These are phyloP conservation scores for Suillus ampliporus DNA, from an alignment of 768 basidiomycete species.

Conservation along the genomic window DNA sequence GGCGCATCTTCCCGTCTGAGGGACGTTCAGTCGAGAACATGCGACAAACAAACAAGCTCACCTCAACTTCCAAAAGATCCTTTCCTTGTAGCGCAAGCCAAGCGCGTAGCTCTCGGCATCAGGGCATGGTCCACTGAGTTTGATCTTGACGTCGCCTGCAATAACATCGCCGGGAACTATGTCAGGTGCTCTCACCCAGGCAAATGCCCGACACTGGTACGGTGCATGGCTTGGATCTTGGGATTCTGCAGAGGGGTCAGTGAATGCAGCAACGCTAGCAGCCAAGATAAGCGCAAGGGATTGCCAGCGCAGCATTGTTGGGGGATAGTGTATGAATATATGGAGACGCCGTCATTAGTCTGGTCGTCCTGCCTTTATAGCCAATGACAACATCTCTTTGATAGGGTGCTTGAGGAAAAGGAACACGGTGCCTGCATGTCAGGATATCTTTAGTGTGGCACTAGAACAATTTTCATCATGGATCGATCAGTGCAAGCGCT, in stretches of 20 bases:
- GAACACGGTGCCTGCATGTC: too few relatives aligned
- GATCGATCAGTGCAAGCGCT: too few relatives aligned
- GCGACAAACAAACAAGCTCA: not conserved
- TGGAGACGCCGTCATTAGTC: not conserved
- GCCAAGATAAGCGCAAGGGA: not conserved
- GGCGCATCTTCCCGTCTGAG: too few relatives aligned
- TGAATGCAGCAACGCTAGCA: not conserved
- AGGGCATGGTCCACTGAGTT: not conserved
- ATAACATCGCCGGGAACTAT: slow-evolving; percentile 5
- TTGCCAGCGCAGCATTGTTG: not conserved
- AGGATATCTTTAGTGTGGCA: not conserved
- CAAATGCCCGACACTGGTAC: not conserved
- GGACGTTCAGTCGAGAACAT: not conserved
- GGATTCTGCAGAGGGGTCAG: not conserved
- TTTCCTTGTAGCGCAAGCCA: slow-evolving; percentile 11
- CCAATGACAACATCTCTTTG: not conserved
- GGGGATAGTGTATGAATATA: too few relatives aligned
- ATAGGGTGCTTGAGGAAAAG: not conserved
- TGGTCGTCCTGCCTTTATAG: not conserved
- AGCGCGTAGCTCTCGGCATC: slow-evolving; percentile 2
- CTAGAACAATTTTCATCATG: not conserved
- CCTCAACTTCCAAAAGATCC: slow-evolving; percentile 1
- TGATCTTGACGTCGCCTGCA: slow-evolving; percentile 7
- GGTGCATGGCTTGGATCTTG: not conserved
- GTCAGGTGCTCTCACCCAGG: slow-evolving; percentile 12